phyloP scores from a whole-genome alignment of 2,329 filamentous ascomycete genomes.

The Penicillium sclerotigenum region DNA sequence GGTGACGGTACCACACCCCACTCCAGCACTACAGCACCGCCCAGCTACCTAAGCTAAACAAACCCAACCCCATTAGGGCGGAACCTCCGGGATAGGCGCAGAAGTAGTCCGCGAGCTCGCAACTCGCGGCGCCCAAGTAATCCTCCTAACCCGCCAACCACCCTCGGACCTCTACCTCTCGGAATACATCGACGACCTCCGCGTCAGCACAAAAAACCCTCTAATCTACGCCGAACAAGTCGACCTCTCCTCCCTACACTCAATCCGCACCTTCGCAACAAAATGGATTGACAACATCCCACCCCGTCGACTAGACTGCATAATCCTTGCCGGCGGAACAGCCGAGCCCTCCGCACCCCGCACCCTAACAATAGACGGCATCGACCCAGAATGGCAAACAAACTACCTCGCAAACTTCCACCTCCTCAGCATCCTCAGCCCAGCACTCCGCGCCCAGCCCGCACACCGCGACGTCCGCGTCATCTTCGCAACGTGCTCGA shows the following conservation, averaged over 20 bases:
- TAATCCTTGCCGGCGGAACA: conserved; percentile 81
- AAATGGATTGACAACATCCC: conserved; percentile 97
- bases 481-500: conserved; percentile 79
- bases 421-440: conserved; percentile 83
- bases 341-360: conserved; percentile 56
- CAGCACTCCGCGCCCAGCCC: conserved; percentile 84
- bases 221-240: conserved; percentile 95
- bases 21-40: neutral
- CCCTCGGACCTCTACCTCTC: conserved; percentile 82
- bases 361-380: conserved; percentile 67
- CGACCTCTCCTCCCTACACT: conserved; percentile 82
- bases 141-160: conserved; percentile 80
- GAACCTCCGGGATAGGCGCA: conserved; percentile 88
- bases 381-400: conserved; percentile 88
- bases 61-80: conserved; percentile 54
- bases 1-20: conserved; percentile 66
- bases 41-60: conserved; percentile 13
- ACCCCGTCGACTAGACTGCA: conserved; percentile 81
- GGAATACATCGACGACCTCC: conserved; percentile 88
- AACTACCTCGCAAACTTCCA: conserved; percentile 98
- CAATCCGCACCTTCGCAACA: conserved; percentile 87
- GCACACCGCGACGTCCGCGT: conserved; percentile 90
- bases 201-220: conserved; percentile 71
- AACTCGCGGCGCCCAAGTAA: conserved; percentile 77
- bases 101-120: conserved; percentile 72